A percentile compares a stretch with the other conserved stretches of the same genome.
These are phyloP conservation scores for Aspergillus chevalieri DNA, from an alignment of 2,329 filamentous ascomycete species.

Conservation along the genomic window DNA sequence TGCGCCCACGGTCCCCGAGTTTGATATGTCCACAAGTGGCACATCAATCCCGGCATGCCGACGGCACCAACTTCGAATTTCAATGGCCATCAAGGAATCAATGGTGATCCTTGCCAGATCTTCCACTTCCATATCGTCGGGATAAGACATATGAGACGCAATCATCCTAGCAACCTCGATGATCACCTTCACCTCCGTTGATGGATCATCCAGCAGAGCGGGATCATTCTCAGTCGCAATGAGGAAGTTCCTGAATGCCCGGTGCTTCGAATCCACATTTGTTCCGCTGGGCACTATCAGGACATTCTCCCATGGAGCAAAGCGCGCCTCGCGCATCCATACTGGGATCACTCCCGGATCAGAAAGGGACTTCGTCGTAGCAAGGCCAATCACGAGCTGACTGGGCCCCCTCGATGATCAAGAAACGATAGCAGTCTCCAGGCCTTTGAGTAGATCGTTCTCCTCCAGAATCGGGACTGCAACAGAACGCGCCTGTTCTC, in stretches of 20 bases:
- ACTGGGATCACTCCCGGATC: neutral
- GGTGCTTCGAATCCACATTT: neutral
- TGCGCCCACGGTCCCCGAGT: conserved; percentile 12
- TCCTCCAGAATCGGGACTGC: conserved; percentile 6
- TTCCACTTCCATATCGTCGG: conserved; percentile 12
- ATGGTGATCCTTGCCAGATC: conserved; percentile 17
- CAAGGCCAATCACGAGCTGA: conserved; percentile 3
- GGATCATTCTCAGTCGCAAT: conserved; percentile 4
- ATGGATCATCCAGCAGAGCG: conserved; percentile 4
- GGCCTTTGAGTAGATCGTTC: conserved; percentile 2
- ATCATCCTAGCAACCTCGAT: conserved; percentile 8
- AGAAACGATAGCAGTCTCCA: conserved; percentile 2
- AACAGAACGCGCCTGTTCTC: conserved; percentile 7
- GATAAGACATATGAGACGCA: conserved; percentile 5
- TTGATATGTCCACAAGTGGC: conserved; percentile 52
- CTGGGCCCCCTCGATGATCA: neutral
- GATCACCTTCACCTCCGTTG: conserved; percentile 3
- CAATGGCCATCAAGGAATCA: conserved; percentile 25
- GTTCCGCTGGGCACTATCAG: neutral
- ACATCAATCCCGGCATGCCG: conserved; percentile 20
- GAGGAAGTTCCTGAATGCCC: conserved; percentile 3
- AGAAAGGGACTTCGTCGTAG: neutral
- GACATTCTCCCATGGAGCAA: conserved; percentile 5
- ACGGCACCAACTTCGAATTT: conserved; percentile 22
- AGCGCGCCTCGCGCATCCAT: conserved; percentile 3